phyloP scores from a whole-genome alignment of 345 rosid species.

The Populus pruinosa region DNA sequence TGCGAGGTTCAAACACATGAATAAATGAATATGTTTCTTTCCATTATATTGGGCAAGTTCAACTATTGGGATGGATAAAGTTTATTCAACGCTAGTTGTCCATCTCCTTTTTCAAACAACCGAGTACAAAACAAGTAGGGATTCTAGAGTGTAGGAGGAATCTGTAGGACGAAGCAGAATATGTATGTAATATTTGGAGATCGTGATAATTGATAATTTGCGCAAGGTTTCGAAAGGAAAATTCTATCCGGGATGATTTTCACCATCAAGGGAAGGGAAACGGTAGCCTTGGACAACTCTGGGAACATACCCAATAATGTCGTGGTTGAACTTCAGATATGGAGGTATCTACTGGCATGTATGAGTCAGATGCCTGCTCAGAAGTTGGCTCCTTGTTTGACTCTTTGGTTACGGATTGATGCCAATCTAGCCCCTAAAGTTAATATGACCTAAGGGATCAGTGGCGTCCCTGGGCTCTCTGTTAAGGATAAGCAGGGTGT shows the following conservation, averaged over 20 bases:
- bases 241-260: neutral
- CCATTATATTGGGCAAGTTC: neutral
- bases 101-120: neutral
- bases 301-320: neutral
- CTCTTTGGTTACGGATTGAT: neutral
- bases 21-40: neutral
- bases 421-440: neutral
- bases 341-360: neutral
- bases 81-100: neutral
- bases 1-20: neutral
- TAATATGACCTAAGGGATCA: neutral
- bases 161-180: neutral
- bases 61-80: neutral
- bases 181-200: neutral
- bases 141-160: neutral
- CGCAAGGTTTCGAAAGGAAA: neutral
- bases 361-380: neutral
- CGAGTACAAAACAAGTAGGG: neutral
- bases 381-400: neutral
- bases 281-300: neutral
- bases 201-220: neutral
- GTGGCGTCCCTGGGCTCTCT: neutral
- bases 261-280: neutral
- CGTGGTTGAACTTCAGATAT: neutral
- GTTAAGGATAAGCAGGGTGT: neutral